Evolutionary conservation across 2,329 filamentous ascomycete species (phyloP), one percentile per base, ranked within the genome.

Genomic region (Botrytis paeoniae): DNA sequence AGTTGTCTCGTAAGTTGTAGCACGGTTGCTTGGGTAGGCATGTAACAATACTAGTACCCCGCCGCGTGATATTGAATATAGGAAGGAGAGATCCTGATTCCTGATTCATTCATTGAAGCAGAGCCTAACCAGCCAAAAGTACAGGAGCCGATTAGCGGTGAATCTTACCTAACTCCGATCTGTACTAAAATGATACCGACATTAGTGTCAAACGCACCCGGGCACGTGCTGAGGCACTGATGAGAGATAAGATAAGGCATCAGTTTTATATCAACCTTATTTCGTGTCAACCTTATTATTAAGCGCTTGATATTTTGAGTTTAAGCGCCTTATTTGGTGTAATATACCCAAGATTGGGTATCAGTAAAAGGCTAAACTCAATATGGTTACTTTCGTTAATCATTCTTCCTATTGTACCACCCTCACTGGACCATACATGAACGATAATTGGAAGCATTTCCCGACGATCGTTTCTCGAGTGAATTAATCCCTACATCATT

Each of bases 11-110:
- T n/a, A n/a, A 54, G 48, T 54, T 25, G 41, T 41, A 64, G 20
- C 29, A 69, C 54, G 29, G 29, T 61, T 51, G 32, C 22, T 69
- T 41, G 14, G 51, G 51, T 39, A 66, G 16, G 51, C 20, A 41
- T 59, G 43, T 57, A 51, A 45, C 22, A 57, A 68, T 43, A 65
- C n/a, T 51, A 29, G 14, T 68, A 72, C 70, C 70, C 70, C 70
- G 70, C 69, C 69, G 60, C 70, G 48, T 72, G 63, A 68, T 68
- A 39, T 65, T 45, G 29, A 62, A 41, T 41, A 22, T 10, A 54
- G 48, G 48, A 54, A 57, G 25, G 3, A 37, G 35, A 60, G 22
- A 20, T 59, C 66, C 48, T 57, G n/a, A 57, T 16, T 57, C 25
- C 48, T 60, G 65, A 37, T 57, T 63, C 37, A 70, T 64, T 70